Percentiles rank a stretch among this genome's conserved stretches.
Evolutionary conservation across 345 rosid genomes (phyloP).

Genomic region (Mallotus nudiflorus): DNA sequence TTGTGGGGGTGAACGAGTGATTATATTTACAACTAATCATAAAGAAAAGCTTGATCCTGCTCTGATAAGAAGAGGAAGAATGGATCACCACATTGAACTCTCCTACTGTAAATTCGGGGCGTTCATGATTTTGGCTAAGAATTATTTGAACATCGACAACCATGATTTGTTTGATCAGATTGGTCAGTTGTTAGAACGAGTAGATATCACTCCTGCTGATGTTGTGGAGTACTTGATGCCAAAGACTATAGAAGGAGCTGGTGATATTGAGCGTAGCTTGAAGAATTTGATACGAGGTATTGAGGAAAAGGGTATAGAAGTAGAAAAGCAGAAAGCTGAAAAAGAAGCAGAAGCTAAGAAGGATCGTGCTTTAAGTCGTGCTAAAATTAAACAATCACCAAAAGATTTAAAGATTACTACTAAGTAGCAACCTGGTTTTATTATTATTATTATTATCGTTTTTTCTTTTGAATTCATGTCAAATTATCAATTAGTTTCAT

Average conservation of each 20-base stretch:
- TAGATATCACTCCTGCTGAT: constrained; percentile 15
- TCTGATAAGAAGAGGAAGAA: constrained; percentile 17
- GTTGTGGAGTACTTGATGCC: constrained; percentile 18
- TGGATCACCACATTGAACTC: constrained; percentile 18
- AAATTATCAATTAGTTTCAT: no score
- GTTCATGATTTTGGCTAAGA: constrained; percentile 11
- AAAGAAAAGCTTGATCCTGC: constrained; percentile 25
- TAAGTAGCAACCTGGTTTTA: no score
- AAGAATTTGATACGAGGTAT: constrained; percentile 12
- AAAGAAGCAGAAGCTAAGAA: neutral
- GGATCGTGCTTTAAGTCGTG: neutral
- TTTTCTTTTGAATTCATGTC: no score
- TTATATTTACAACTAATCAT: constrained; percentile 21
- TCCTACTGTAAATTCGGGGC: constrained; percentile 17
- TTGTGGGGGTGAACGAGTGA: constrained; percentile 15
- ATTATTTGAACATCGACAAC: constrained; percentile 4
- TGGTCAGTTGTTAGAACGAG: constrained; percentile 9
- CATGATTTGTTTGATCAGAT: constrained; percentile 10
- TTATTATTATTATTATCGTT: no score
- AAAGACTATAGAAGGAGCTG: constrained; percentile 1
- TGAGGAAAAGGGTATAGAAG: constrained; percentile 6
- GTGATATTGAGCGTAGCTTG: neutral
- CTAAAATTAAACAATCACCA: no score
- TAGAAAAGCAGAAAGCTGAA: constrained; percentile 2
- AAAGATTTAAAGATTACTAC: no score